Base-by-base conservation (phyloP, 345 rosid species). In the Arabidopsis arenosa region DNA sequence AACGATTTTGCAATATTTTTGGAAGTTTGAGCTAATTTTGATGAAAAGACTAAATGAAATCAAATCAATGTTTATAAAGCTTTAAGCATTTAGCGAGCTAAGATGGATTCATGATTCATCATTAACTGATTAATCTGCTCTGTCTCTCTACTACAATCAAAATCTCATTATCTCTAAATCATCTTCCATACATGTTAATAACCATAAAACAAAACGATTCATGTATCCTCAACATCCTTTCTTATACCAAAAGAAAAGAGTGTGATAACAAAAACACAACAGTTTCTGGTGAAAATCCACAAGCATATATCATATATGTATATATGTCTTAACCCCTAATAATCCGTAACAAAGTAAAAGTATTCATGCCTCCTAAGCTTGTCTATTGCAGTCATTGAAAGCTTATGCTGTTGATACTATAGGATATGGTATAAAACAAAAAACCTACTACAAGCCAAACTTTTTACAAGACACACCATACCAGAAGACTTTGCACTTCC, bases 401-500 rank as follows among this genome's bases (percentile, higher is more conserved):
- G 52, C 52, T 75, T 49, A 30, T 58, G 26, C 43, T 59, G 62
- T 35, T 56, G 60, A 39, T 75, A 39, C 54, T 67, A 67, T 67
- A 67, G 59, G 68, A 67, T 51, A 52, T 58, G 30, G 56, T 45
- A 54, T 35, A 33, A 2, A 47, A 61, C 73, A 47, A 28, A 56
- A 67, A 62, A 9, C 4, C 32, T 7, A 15, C 23, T 49, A 67
- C 0, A 76, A 17, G 7, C 70, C 75, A 62, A 9, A 76, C 59
- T 70, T 18, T 63, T 63, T 56, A 70, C 80, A 76, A 70, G 60
- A 70, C 75, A 70, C 75, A 63, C 60, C 80, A 69, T 30, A 53
- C 52, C 56, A 62, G 0, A 36, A 54, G 51, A 62, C 33, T 21
- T 7, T 51, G 45, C 68, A 28, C 2, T 14, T 75, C 68, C 13